Percentiles rank a stretch among this genome's conserved stretches.
phyloP scores from a whole-genome alignment of 2,329 filamentous ascomycete species.

The Sclerotinia glacialis region DNA sequence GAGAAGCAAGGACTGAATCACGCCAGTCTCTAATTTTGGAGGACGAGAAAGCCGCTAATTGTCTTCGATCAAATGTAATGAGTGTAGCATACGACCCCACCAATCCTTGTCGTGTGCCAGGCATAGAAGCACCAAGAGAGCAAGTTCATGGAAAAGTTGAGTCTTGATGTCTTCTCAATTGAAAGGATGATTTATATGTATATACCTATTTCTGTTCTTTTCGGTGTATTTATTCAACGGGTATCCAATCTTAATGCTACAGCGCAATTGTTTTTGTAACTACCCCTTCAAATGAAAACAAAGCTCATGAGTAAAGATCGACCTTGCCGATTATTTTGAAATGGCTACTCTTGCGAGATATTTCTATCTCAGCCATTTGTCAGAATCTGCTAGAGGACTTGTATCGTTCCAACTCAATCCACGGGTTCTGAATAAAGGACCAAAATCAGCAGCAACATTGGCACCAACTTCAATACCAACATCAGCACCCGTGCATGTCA shows the following conservation, averaged over 20 bases:
- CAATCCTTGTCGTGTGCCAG: conserved; percentile 10
- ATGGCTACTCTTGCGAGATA: not conserved
- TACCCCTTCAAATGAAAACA: not conserved
- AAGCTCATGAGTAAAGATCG: no score
- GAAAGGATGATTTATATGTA: not conserved
- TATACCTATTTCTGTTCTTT: not conserved
- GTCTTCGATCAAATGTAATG: conserved; percentile 5
- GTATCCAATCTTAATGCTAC: not conserved
- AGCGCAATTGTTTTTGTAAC: not conserved
- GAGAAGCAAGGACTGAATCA: not conserved
- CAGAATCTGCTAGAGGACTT: not conserved
- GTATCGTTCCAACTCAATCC: not conserved
- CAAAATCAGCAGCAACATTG: no score
- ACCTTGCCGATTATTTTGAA: no score
- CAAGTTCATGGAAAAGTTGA: not conserved
- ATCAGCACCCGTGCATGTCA: accelerated
- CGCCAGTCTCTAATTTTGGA: conserved; percentile 13
- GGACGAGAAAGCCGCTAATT: not conserved
- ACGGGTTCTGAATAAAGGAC: accelerated
- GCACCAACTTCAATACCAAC: no score
- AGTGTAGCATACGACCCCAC: conserved; percentile 8
- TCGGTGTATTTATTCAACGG: not conserved
- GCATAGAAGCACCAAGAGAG: not conserved
- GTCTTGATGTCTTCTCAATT: not conserved
- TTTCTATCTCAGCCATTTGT: not conserved